phyloP scores from a whole-genome alignment of 345 rosid species.

The Murraya koenigii region DNA sequence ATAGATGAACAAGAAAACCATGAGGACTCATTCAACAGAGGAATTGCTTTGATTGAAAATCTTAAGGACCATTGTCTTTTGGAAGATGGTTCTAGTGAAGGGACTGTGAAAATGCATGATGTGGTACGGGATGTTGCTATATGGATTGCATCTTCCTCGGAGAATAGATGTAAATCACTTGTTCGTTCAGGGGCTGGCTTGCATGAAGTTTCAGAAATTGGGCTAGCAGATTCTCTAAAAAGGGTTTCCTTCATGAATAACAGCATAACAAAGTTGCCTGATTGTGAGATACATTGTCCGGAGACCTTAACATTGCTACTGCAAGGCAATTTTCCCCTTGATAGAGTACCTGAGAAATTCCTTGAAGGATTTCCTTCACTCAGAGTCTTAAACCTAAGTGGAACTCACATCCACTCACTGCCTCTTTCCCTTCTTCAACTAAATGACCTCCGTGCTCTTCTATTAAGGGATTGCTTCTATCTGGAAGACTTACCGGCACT shows the following conservation, averaged over 20 bases:
- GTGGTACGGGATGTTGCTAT: conserved; percentile 47
- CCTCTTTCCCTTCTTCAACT: conserved; percentile 32
- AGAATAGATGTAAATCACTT: conserved; percentile 27
- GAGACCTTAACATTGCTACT: conserved; percentile 30
- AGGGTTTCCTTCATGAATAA: conserved; percentile 47
- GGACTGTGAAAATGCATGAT: conserved; percentile 45
- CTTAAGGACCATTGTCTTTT: conserved; percentile 44
- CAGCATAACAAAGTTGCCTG: conserved; percentile 23
- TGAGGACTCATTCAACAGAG: conserved; percentile 28
- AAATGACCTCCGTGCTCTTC: conserved; percentile 28
- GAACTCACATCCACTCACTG: conserved; percentile 29
- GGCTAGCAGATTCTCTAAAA: conserved; percentile 22
- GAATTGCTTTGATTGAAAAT: conserved; percentile 37
- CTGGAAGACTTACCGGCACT: conserved; percentile 37
- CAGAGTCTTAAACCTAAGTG: conserved; percentile 31
- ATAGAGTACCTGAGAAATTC: conserved; percentile 23
- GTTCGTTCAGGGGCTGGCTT: conserved; percentile 32
- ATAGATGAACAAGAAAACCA: conserved; percentile 27
- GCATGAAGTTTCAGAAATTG: conserved; percentile 16
- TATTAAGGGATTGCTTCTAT: conserved; percentile 30
- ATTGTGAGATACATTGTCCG: conserved; percentile 18
- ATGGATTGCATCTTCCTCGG: conserved; percentile 30
- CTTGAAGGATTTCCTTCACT: conserved; percentile 31
- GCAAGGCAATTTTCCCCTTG: conserved; percentile 32
- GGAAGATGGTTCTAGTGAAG: conserved; percentile 34